A percentile compares a stretch with the other conserved stretches of the same genome.
These are phyloP conservation scores for Casuarina equisetifolia DNA, from an alignment of 306 rosid genomes.

Conservation along the genomic window DNA sequence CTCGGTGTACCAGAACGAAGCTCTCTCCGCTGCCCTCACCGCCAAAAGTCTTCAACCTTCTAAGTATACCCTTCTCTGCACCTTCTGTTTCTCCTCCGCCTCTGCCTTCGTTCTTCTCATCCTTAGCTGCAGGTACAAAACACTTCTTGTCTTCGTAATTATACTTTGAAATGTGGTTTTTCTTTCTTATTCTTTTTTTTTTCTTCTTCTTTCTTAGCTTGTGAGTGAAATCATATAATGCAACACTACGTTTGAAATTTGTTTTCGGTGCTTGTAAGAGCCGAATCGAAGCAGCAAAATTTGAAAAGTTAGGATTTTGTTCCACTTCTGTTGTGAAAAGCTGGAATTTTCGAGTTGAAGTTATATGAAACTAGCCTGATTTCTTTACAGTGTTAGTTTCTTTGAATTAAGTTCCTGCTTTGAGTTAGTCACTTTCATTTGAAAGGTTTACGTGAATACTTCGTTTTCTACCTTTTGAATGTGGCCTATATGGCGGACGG, in stretches of 20 bases:
- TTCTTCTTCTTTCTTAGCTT: not conserved
- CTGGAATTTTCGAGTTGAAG: not conserved
- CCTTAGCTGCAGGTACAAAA: conserved; percentile 56
- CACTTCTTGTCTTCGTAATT: not conserved
- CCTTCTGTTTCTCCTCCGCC: conserved; percentile 60
- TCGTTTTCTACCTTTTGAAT: not conserved
- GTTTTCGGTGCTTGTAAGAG: not conserved
- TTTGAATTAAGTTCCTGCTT: not conserved
- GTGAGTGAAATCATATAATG: not conserved
- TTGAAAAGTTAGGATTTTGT: not conserved
- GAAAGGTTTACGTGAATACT: conserved; percentile 16
- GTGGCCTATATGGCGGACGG: not conserved
- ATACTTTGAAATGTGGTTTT: conserved; percentile 3
- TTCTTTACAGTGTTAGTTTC: not conserved
- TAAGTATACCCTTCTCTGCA: conserved; percentile 48
- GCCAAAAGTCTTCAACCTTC: conserved; percentile 79
- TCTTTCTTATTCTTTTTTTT: no score
- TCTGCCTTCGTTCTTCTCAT: conserved; percentile 63
- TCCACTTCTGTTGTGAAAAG: not conserved
- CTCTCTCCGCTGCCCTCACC: conserved; percentile 76
- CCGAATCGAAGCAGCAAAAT: not conserved
- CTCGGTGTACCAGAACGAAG: conserved; percentile 71
- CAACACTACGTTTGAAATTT: not conserved
- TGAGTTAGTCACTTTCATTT: not conserved
- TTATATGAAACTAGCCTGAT: not conserved